Evolutionary conservation across 768 basidiomycete genomes (phyloP), one percentile per base, ranked within the genome.

Genomic region (Coprinellus aureogranulatus): DNA sequence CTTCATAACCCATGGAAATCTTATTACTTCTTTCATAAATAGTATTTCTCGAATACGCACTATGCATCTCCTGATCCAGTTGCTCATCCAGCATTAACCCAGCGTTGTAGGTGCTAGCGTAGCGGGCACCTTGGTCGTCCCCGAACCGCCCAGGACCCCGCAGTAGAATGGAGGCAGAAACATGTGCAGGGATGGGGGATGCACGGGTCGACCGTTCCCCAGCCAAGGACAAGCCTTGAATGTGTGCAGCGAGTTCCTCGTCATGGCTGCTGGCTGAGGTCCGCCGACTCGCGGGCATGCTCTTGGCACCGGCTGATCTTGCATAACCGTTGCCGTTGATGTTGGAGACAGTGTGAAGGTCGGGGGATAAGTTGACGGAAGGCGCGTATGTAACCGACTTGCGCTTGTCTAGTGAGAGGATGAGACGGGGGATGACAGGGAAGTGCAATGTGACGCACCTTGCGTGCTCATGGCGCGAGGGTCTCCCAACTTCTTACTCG

Each of bases 11-110:
- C 39, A 59, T 64, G 44, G 61, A 54, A 31, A 59, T 22, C 34
- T 57, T 45, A 53, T 53, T 53, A 28, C 42, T 34, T 16, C 31
- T 57, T 53, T 51, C 51, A 39, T 28, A 8, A 39, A 16, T 55
- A 37, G 44, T 51, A 59, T 30, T 26, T 46, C n/a, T 28, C 42
- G 8, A 41, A 26, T 18, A 81, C 89, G 65, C 64, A 94, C 93
- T 94, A 67, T 94, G 88, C 85, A 96, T 94, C 69, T 96, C 94
- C 73, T 92, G 86, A 67, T 96, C 94, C 62, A 96, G 74, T 67
- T 95, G 92, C 70, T 95, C 90, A 63, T 96, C 94, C 60, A 96
- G 76, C 85, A 95, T 87, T 87, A 93, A 88, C 28, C 90, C 91
- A 40, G 89, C 84, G 66, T 92, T 92, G 70, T 85, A 91, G 31